Conservation (phyloP, 2,329 filamentous ascomycete genomes). For the Ilyonectria sp. region DNA sequence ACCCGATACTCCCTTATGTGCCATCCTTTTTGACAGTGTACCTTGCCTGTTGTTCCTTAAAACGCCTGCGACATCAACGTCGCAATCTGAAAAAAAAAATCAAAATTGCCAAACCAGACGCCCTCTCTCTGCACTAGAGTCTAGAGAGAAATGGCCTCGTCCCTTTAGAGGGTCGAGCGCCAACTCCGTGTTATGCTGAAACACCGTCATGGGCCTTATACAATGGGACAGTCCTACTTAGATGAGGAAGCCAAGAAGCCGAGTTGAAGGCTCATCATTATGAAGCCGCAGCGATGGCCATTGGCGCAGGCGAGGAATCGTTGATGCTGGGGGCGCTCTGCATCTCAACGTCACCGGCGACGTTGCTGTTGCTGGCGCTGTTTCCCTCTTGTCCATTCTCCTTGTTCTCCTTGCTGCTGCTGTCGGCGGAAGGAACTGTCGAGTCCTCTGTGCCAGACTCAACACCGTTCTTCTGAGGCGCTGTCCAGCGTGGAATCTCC, state of each 20-base stretch:
- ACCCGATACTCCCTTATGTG: conserved; percentile 21
- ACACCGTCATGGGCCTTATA: conserved; percentile 33
- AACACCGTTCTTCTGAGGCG: conserved; percentile 71
- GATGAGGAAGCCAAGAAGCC: conserved; percentile 19
- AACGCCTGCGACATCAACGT: conserved; percentile 51
- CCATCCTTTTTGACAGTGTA: conserved; percentile 29
- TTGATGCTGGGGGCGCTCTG: conserved; percentile 65
- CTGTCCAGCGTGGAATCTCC: conserved; percentile 87
- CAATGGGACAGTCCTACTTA: conserved; percentile 33
- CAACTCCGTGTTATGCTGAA: conserved; percentile 37
- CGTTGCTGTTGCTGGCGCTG: conserved; percentile 63
- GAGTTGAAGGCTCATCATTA: conserved; percentile 35
- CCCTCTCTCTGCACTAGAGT: conserved; percentile 33
- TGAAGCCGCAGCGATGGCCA: conserved; percentile 63
- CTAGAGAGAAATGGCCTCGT: conserved; percentile 26
- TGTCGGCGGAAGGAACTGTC: conserved; percentile 61
- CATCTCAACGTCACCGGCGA: conserved; percentile 65
- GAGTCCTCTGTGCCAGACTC: conserved; percentile 64
- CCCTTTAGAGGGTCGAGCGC: conserved; percentile 25
- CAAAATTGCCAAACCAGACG: conserved; percentile 28
- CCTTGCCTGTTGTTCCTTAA: conserved; percentile 32
- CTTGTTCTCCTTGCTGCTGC: conserved; percentile 76
- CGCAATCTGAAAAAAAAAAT: conserved; percentile 37
- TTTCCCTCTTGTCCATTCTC: conserved; percentile 69
- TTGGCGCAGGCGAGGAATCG: conserved; percentile 67